Conservation (phyloP, 352 stramenopile species). For the Globisporangium cylindrosporum region DNA sequence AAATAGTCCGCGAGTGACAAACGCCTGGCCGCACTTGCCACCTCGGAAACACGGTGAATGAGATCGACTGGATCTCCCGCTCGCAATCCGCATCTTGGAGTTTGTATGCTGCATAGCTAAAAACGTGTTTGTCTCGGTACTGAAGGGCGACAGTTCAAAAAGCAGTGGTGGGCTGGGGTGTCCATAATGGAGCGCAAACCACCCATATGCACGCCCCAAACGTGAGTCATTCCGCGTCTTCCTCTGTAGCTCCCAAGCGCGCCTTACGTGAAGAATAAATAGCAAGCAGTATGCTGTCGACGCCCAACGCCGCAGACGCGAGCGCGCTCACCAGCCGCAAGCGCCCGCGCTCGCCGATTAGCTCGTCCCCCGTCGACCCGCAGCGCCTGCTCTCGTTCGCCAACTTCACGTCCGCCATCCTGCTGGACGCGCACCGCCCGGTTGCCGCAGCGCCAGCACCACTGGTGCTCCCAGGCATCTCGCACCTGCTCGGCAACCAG, state of each 20-base stretch:
- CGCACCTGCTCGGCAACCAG: constrained; percentile 34
- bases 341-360: constrained; percentile 31
- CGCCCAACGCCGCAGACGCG: constrained; percentile 1
- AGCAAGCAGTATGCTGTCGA: constrained; percentile 10
- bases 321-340: constrained; percentile 46
- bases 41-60: constrained; percentile 29
- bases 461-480: constrained; percentile 37
- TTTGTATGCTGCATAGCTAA: constrained; percentile 30
- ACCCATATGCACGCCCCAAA: not conserved
- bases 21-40: not conserved
- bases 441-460: not conserved
- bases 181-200: not conserved
- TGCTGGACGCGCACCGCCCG: constrained; percentile 3
- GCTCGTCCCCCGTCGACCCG: not conserved
- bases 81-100: constrained; percentile 21
- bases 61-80: not conserved
- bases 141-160: not conserved
- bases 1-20: constrained; percentile 23
- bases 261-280: not conserved
- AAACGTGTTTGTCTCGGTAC: constrained; percentile 17
- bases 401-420: constrained; percentile 10
- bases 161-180: not conserved
- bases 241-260: not conserved
- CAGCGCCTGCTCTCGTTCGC: constrained; percentile 18
- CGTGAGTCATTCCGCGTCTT: constrained; percentile 31